phyloP scores from a whole-genome alignment of 1,284 basidiomycete genomes.

The Cryptococcus jaspeensis region DNA sequence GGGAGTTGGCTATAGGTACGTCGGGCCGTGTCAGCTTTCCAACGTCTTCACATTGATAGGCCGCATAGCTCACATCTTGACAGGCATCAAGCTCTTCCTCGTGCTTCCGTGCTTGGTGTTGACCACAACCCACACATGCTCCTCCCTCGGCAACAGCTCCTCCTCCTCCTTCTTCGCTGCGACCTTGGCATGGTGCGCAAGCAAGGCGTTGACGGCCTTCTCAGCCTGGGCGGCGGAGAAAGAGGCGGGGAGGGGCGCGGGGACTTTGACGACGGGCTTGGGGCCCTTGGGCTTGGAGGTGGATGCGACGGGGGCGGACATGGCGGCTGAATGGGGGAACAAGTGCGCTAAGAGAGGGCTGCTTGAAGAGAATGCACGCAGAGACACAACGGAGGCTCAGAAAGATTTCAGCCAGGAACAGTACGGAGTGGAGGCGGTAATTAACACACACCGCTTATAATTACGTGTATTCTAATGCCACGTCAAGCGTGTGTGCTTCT shows the following conservation, averaged over 20 bases:
- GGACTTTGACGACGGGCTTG: slow-evolving; percentile 1
- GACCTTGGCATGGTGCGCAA: slow-evolving; percentile 65
- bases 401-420: slow-evolving; percentile 1
- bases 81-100: slow-evolving; percentile 74
- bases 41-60: slow-evolving; percentile 73
- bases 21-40: not conserved
- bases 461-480: no score
- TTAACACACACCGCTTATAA: no score
- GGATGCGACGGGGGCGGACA: slow-evolving; percentile 2
- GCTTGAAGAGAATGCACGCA: slow-evolving; percentile 3
- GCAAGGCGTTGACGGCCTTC: slow-evolving; percentile 72
- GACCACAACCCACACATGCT: slow-evolving; percentile 80
- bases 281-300: slow-evolving; percentile 8
- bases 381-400: not conserved
- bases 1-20: slow-evolving; percentile 55
- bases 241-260: slow-evolving; percentile 26
- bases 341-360: not conserved
- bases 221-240: slow-evolving; percentile 71
- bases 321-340: no score
- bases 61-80: slow-evolving; percentile 78
- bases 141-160: slow-evolving; percentile 78
- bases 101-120: slow-evolving; percentile 76
- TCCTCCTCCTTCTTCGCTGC: slow-evolving; percentile 65
- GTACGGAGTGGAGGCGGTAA: not conserved
- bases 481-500: no score